Evolutionary conservation across 2,329 filamentous ascomycete species (phyloP).

Genomic region (Botrytis hyacinthi): DNA sequence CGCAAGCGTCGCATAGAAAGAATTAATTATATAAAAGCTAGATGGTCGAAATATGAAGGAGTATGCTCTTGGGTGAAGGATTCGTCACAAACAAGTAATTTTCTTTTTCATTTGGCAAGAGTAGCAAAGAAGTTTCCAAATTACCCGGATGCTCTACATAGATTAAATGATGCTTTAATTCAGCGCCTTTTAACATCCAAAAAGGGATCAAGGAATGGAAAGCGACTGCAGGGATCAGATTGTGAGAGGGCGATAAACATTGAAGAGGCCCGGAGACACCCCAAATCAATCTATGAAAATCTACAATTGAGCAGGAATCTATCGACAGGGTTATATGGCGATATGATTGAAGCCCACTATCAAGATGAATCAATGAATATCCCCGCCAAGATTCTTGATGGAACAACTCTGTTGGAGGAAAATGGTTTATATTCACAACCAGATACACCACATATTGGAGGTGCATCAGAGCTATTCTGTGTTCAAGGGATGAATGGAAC

Average conservation of each 20-base stretch:
- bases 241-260: not conserved
- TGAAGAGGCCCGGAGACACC: not conserved
- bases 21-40: not conserved
- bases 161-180: not conserved
- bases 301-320: not conserved
- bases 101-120: conserved; percentile 9
- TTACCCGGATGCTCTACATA: not conserved
- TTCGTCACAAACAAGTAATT: not conserved
- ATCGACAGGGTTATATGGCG: not conserved
- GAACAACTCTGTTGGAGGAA: not conserved
- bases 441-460: not conserved
- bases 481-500: not conserved
- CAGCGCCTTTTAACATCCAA: not conserved
- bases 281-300: not conserved
- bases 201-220: not conserved
- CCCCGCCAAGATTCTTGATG: not conserved
- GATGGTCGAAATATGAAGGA: not conserved
- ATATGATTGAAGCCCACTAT: not conserved
- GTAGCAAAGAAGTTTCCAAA: conserved; percentile 4
- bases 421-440: not conserved
- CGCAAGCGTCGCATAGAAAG: not conserved
- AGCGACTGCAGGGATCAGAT: not conserved
- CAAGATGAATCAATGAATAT: not conserved
- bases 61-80: not conserved
- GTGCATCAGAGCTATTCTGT: not conserved